Evolutionary conservation across 345 rosid species (phyloP).

Genomic region (Brassica cretica): DNA sequence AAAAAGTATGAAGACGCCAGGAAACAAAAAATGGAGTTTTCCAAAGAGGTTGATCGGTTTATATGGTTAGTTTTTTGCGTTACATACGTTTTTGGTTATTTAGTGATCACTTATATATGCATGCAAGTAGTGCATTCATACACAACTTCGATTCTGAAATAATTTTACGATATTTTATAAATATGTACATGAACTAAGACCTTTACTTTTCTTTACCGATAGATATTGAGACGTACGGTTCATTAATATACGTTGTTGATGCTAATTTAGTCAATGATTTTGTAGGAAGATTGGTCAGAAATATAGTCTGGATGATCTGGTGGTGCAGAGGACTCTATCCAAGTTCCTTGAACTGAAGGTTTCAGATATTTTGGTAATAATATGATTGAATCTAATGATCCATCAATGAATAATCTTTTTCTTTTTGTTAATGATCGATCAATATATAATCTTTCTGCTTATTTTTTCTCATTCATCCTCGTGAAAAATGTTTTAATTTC

Average conservation of each 20-base stretch:
- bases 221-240: neutral
- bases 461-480: neutral
- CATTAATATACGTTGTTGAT: neutral
- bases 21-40: neutral
- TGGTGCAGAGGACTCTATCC: conserved; percentile 44
- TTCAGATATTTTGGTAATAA: conserved; percentile 60
- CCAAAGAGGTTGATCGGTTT: conserved; percentile 11
- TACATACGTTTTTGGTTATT: conserved; percentile 15
- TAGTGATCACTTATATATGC: neutral
- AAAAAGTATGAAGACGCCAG: neutral
- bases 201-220: neutral
- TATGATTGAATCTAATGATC: neutral
- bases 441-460: neutral
- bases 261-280: neutral
- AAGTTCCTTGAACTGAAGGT: conserved; percentile 54
- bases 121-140: neutral
- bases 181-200: too few relatives aligned
- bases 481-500: conserved; percentile 3
- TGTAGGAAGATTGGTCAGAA: conserved; percentile 69
- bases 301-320: conserved; percentile 57
- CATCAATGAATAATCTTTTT: neutral
- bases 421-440: neutral
- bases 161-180: neutral
- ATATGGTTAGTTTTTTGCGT: conserved; percentile 32
- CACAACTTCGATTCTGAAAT: neutral